phyloP scores from a whole-genome alignment of 106 monocot species.

The Dendrobium officinale region DNA sequence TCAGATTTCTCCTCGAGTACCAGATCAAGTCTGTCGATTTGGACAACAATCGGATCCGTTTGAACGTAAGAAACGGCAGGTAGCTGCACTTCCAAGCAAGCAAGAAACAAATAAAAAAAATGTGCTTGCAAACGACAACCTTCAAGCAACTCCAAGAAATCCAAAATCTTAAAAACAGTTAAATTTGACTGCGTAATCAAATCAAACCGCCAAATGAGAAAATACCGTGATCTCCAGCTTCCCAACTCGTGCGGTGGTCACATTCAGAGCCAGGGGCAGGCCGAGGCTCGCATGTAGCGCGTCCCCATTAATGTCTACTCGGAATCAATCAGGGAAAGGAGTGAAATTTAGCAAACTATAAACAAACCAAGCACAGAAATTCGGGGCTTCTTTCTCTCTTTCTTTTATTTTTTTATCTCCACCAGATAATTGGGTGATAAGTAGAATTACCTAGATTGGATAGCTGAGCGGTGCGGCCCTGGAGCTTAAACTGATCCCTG shows the following conservation, averaged over 20 bases:
- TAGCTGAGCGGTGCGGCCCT: slow-evolving; percentile 92
- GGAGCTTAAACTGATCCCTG: slow-evolving; percentile 98
- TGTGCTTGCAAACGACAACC: not conserved
- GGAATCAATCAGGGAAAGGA: slow-evolving; percentile 12
- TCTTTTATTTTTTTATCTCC: no score
- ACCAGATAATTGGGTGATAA: no score
- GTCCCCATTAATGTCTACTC: slow-evolving; percentile 88
- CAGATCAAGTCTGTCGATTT: slow-evolving; percentile 81
- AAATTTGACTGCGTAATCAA: not conserved
- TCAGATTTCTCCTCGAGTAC: slow-evolving; percentile 90
- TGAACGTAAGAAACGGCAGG: slow-evolving; percentile 94
- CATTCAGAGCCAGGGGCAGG: slow-evolving; percentile 74
- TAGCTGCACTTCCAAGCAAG: slow-evolving; percentile 40
- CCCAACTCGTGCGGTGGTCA: slow-evolving; percentile 76
- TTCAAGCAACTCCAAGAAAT: not conserved
- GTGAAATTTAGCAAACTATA: not conserved
- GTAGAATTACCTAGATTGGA: slow-evolving; percentile 71
- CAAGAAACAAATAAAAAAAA: slow-evolving; percentile 3
- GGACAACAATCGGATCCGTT: slow-evolving; percentile 77
- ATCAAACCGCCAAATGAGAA: not conserved
- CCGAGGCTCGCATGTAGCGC: slow-evolving; percentile 82
- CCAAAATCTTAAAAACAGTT: not conserved
- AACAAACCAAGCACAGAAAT: not conserved
- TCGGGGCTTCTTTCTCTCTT: not conserved
- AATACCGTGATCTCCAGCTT: slow-evolving; percentile 92